Base-by-base conservation (phyloP, 805 yeast genomes). In the Kazachstania psychrophila region DNA sequence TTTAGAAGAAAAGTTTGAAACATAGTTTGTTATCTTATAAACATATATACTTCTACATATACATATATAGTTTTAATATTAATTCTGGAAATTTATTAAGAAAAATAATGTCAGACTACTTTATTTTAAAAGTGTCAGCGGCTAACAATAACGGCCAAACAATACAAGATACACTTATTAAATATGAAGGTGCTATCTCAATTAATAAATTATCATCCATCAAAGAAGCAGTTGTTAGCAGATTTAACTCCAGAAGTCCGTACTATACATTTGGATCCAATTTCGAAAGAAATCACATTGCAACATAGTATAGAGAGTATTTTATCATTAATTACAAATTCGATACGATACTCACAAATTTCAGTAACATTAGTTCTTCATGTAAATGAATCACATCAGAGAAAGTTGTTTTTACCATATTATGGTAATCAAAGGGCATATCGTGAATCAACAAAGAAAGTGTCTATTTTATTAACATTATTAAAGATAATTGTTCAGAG, bases 321-420 rank as follows among this genome's bases (percentile, higher is more conserved):
- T 2, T 24, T 53, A 10, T 46, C 48, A 1, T 24, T 54, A 37
- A 19, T 38, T 9, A 36, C 39, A 32, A 44, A 46, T 28, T 48
- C 56, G 5, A 26, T 52, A 2, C 50, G 51, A 27, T 51, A 52
- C 27, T 54, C 48, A 9, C 41, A 38, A 15, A 24, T 14, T n/a
- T 18, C 29, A 16, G n/a, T 33, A 17, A 33, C 35, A 17, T 23
- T 31, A 6, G 17, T 20, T 5, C 7, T 33, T 5, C n/a, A 12
- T 7, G 24, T 25, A 42, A 49, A 11, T 20, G 11, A 10, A 20
- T 5, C 20, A 6, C 9, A 18, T 3, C 24, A 22, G 18, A 23
- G 31, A n/a, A 18, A 12, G 8, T 6, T 43, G 18, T 34, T 15
- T 9, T 45, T 41, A 32, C 53, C 54, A 13, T 37, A 26, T 23